Evolutionary conservation across 352 stramenopile genomes (phyloP).

Genomic region (Globisporangium lucens): DNA sequence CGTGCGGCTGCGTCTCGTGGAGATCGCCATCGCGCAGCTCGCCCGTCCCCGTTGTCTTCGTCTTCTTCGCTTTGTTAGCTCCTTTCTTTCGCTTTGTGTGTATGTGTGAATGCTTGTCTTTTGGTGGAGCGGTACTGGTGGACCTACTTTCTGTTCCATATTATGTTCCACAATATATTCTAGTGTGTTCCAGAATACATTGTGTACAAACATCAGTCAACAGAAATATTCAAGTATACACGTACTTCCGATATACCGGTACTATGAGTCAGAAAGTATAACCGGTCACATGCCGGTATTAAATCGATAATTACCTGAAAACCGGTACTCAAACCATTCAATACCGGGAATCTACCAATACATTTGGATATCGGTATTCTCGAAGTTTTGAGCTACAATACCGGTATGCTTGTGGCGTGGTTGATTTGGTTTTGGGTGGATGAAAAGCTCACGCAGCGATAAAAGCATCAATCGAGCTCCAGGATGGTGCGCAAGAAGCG

Average conservation of each 20-base stretch:
- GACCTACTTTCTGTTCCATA: not conserved
- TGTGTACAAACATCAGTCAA: too few species aligned
- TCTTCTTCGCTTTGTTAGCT: not conserved
- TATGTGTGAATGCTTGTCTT: not conserved
- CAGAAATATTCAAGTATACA: too few species aligned
- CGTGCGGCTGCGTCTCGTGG: slow-evolving; percentile 11
- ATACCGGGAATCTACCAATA: too few species aligned
- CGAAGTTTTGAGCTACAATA: too few species aligned
- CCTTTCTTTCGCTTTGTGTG: not conserved
- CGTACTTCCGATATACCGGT: too few species aligned
- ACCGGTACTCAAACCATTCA: too few species aligned
- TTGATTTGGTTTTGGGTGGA: too few species aligned
- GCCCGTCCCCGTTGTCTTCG: not conserved
- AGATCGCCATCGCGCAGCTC: slow-evolving; percentile 10
- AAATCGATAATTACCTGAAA: too few species aligned
- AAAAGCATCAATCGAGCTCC: not conserved
- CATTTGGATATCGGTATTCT: too few species aligned
- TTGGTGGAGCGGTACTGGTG: not conserved
- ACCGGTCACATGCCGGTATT: too few species aligned
- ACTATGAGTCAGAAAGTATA: too few species aligned
- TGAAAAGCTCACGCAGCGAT: not conserved
- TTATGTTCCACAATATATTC: not conserved
- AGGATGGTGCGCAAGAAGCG: slow-evolving; percentile 80
- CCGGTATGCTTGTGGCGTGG: too few species aligned
- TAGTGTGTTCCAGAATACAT: not conserved